phyloP scores from a whole-genome alignment of 2,329 filamentous ascomycete species.

The Fusarium penzigii region DNA sequence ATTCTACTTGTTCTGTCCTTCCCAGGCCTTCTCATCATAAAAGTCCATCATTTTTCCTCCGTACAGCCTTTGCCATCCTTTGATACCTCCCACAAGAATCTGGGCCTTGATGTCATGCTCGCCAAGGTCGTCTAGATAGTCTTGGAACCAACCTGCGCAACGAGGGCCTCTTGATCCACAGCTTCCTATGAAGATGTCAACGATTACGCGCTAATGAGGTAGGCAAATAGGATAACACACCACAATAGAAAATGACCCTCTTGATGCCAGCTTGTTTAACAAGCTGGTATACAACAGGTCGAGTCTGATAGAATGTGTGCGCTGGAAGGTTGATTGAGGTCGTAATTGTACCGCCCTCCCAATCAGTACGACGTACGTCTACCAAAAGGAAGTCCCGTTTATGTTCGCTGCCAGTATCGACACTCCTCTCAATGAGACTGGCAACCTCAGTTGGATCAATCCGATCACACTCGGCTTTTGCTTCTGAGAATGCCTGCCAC shows the following conservation, averaged over 20 bases:
- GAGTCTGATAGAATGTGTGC: constrained; percentile 53
- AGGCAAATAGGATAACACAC: constrained; percentile 33
- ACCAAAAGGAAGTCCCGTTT: constrained; percentile 47
- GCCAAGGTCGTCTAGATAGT: constrained; percentile 51
- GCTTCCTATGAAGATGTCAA: constrained; percentile 41
- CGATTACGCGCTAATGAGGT: not conserved
- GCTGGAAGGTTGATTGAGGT: constrained; percentile 60
- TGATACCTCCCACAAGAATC: constrained; percentile 54
- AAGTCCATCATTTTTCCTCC: constrained; percentile 49
- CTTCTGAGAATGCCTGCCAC: constrained; percentile 46
- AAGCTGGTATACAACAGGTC: constrained; percentile 49
- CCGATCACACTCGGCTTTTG: constrained; percentile 39
- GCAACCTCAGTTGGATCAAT: constrained; percentile 44
- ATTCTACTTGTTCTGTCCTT: constrained; percentile 24
- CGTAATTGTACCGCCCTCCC: constrained; percentile 60
- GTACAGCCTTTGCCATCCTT: constrained; percentile 55
- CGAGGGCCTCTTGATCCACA: constrained; percentile 52
- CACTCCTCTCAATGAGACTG: constrained; percentile 40
- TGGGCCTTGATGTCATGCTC: constrained; percentile 46
- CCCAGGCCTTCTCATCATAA: constrained; percentile 48
- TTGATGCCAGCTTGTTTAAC: constrained; percentile 50
- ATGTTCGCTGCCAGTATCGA: constrained; percentile 28
- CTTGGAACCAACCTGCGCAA: constrained; percentile 58
- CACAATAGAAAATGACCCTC: constrained; percentile 57
- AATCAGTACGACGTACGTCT: constrained; percentile 55